phyloP scores from a whole-genome alignment of 2,329 filamentous ascomycete genomes.

The Calonectria ilicicola region DNA sequence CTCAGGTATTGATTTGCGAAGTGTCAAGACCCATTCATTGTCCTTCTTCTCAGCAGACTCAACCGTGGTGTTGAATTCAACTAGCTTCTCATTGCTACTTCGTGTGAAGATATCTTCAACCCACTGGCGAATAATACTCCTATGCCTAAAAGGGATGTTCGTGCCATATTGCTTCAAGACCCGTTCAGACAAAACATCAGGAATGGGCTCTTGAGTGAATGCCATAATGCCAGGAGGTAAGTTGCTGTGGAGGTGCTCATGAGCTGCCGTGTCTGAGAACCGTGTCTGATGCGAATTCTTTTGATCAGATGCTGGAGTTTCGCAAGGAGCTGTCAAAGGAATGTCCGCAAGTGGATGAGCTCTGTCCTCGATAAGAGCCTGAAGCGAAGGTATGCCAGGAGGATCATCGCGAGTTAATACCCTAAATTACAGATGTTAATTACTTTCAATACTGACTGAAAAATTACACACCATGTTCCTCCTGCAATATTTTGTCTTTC shows the following conservation, averaged over 20 bases:
- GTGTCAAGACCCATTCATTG: neutral
- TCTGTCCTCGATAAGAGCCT: neutral
- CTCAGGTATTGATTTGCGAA: neutral
- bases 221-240: neutral
- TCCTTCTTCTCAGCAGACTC: neutral
- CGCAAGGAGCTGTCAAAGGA: neutral
- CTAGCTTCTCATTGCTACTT: neutral
- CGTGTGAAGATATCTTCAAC: neutral
- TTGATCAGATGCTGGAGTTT: neutral
- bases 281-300: neutral
- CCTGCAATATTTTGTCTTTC: neutral
- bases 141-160: neutral
- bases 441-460: neutral
- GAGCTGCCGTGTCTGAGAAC: neutral
- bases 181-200: neutral
- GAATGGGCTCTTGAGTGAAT: neutral
- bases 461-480: neutral
- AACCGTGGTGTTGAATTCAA: neutral
- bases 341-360: neutral
- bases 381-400: neutral
- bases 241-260: neutral
- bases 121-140: neutral
- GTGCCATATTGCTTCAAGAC: neutral
- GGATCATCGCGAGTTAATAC: neutral
- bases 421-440: neutral